A percentile compares a stretch with the other conserved stretches of the same genome.
Evolutionary conservation across 2,329 filamentous ascomycete species (phyloP).

Genomic region (Trichophyton simii): DNA sequence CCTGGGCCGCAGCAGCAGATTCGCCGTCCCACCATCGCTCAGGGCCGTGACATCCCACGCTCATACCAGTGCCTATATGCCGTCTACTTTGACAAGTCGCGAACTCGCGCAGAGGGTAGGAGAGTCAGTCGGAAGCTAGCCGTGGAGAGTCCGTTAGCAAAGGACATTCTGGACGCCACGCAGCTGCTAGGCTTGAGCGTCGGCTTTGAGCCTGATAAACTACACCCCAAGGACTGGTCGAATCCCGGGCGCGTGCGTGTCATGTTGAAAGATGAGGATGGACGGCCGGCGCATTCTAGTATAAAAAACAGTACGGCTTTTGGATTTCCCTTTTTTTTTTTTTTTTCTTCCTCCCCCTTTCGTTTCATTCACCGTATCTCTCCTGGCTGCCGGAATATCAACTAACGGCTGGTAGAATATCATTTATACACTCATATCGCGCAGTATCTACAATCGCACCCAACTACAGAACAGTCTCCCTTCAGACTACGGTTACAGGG

Average conservation of each 20-base stretch:
- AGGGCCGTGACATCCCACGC: constrained; percentile 46
- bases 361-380: background rate
- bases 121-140: constrained; percentile 62
- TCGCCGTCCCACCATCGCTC: constrained; percentile 20
- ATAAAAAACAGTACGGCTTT: constrained; percentile 51
- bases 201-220: constrained; percentile 84
- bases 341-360: too few species aligned
- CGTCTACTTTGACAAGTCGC: constrained; percentile 73
- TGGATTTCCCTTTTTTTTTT: background rate
- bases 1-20: constrained; percentile 29
- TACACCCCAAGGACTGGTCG: constrained; percentile 92
- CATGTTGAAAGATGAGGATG: constrained; percentile 48
- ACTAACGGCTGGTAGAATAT: constrained; percentile 44
- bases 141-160: constrained; percentile 72
- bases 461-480: constrained; percentile 59
- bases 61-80: constrained; percentile 86
- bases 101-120: constrained; percentile 59
- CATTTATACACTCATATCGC: constrained; percentile 76
- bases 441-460: constrained; percentile 61
- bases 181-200: constrained; percentile 47
- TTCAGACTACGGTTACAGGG: constrained; percentile 62
- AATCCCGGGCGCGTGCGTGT: constrained; percentile 87
- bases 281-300: constrained; percentile 36
- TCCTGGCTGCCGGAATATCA: background rate
- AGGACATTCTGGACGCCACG: constrained; percentile 80